Conservation (phyloP, 2,329 filamentous ascomycete species). For the Neurospora sp. region DNA sequence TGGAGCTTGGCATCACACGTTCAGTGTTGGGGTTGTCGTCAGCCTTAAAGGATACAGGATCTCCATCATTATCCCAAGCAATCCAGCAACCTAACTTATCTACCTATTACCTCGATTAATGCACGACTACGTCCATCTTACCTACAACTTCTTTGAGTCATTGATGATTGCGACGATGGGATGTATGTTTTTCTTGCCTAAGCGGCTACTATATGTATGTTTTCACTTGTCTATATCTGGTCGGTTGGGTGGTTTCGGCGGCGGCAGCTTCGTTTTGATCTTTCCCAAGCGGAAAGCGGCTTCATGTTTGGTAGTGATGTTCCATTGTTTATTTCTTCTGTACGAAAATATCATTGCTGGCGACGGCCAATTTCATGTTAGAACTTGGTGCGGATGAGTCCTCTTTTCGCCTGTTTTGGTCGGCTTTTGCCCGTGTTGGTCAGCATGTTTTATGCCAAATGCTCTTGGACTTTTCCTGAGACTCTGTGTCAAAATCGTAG, state of each 20-base stretch:
- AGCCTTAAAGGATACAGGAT: background rate
- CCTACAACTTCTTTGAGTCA: background rate
- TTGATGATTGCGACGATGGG: background rate
- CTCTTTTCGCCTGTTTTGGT: background rate
- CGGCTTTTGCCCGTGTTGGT: background rate
- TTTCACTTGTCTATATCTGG: background rate
- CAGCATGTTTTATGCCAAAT: no score
- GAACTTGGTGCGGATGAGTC: background rate
- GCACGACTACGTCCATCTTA: background rate
- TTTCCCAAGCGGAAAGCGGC: background rate
- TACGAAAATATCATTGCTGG: background rate
- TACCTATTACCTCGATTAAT: background rate
- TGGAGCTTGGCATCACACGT: background rate
- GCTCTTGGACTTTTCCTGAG: background rate
- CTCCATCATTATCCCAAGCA: background rate
- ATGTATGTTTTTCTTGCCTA: background rate
- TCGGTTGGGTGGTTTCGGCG: background rate
- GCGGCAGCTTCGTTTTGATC: background rate
- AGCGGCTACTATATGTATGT: background rate
- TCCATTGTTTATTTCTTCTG: background rate
- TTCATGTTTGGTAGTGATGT: background rate
- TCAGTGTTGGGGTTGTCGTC: background rate
- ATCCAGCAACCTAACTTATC: background rate
- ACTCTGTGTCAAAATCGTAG: background rate
- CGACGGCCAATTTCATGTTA: background rate